phyloP scores from a whole-genome alignment of 176 grass and related monocot genomes.

The Musa beccarii region DNA sequence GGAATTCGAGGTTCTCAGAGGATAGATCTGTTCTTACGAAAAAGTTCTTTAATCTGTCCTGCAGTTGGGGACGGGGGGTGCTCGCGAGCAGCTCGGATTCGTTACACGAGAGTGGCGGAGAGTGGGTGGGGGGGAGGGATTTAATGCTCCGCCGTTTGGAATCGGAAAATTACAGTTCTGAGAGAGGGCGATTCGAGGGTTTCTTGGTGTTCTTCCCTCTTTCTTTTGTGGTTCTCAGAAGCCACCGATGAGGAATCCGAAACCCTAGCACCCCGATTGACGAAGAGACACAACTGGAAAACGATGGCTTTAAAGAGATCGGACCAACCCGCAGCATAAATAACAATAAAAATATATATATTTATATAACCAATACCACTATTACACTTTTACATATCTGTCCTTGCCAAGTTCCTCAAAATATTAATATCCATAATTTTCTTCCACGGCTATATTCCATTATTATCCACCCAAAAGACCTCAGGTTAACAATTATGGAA shows the following conservation, averaged over 20 bases:
- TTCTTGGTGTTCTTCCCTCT: conserved; percentile 3
- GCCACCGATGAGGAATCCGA: conserved; percentile 5
- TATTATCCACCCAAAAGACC: no score
- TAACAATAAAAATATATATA: no score
- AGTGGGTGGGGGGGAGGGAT: not conserved
- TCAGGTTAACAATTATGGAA: no score
- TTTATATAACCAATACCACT: no score
- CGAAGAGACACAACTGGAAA: not conserved
- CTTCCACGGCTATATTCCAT: no score
- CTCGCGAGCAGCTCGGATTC: conserved; percentile 6
- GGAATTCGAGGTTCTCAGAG: conserved; percentile 14
- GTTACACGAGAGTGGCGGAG: not conserved
- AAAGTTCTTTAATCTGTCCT: conserved; percentile 10
- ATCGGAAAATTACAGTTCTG: conserved; percentile 7
- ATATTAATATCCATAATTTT: no score
- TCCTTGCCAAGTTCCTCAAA: no score
- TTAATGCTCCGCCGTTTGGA: conserved; percentile 10
- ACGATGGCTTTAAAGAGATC: not conserved
- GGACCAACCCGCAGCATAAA: no score
- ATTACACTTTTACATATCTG: no score
- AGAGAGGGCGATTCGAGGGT: conserved; percentile 6
- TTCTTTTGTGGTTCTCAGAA: not conserved
- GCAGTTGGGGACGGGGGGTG: not conserved
- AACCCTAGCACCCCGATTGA: conserved; percentile 2
- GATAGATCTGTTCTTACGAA: conserved; percentile 14